Conservation (phyloP, 2,329 filamentous ascomycete genomes). For the Rhynchosporium secalis region DNA sequence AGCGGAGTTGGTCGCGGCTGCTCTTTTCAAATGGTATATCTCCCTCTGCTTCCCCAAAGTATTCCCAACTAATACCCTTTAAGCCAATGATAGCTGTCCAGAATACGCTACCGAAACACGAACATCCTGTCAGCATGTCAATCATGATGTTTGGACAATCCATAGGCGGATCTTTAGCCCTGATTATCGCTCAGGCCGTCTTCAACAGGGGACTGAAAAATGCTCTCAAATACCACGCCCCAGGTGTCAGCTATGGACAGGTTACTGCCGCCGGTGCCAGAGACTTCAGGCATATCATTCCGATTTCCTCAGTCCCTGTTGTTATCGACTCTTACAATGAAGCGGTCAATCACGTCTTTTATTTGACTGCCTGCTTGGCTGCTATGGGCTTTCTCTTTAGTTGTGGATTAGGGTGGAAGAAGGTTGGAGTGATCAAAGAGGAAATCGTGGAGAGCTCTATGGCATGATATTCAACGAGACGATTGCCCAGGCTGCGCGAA, state of each 20-base stretch:
- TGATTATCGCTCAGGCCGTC: constrained; percentile 37
- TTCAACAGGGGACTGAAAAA: constrained; percentile 40
- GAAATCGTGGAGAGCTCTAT: background rate
- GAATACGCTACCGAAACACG: constrained; percentile 32
- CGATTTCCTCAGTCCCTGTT: constrained; percentile 36
- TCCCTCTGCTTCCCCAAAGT: background rate
- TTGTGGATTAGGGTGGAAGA: constrained; percentile 49
- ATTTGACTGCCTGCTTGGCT: constrained; percentile 26
- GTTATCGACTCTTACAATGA: constrained; percentile 46
- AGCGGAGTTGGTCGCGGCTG: constrained; percentile 30
- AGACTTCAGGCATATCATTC: constrained; percentile 41
- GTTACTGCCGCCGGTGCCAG: constrained; percentile 47
- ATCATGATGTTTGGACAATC: constrained; percentile 40
- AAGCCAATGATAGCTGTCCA: constrained; percentile 40
- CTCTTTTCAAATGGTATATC: constrained; percentile 32
- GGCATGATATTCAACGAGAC: background rate
- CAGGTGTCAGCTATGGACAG: constrained; percentile 36
- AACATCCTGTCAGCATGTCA: constrained; percentile 39
- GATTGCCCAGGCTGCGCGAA: background rate
- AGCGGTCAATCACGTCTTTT: constrained; percentile 33
- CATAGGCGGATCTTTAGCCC: constrained; percentile 39
- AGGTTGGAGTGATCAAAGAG: constrained; percentile 43
- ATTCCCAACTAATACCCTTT: background rate
- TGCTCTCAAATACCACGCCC: constrained; percentile 40
- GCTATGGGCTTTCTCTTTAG: constrained; percentile 21